Evolutionary conservation across 192 early-diverging fungal genomes (phyloP).

Genomic region (Dimargaris xerosporica): DNA sequence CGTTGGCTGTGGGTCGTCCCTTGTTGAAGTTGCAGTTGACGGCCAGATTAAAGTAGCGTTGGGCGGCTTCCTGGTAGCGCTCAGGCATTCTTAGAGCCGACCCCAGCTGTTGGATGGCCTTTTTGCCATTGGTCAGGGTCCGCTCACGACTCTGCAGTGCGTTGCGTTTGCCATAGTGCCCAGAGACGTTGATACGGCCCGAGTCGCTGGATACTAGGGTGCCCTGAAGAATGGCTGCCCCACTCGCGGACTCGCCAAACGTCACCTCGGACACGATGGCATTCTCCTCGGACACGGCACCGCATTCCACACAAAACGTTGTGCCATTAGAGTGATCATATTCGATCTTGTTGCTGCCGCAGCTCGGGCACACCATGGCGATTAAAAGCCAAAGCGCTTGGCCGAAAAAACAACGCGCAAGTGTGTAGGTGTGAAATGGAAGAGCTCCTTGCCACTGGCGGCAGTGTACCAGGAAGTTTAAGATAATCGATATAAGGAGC

Average conservation of each 20-base stretch:
- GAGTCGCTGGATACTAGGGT: constrained; percentile 52
- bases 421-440: too few relatives aligned
- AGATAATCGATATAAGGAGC: too few relatives aligned
- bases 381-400: not conserved
- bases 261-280: constrained; percentile 82
- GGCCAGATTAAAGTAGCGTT: constrained; percentile 74
- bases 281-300: constrained; percentile 74
- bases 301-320: constrained; percentile 48
- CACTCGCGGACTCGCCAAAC: constrained; percentile 72
- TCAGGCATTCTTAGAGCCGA: constrained; percentile 54
- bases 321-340: constrained; percentile 54
- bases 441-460: too few relatives aligned
- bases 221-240: constrained; percentile 68
- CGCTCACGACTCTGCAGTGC: constrained; percentile 51
- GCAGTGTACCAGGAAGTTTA: too few relatives aligned
- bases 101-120: constrained; percentile 56
- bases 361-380: constrained; percentile 37
- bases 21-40: constrained; percentile 67
- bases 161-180: constrained; percentile 14
- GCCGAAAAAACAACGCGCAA: too few relatives aligned
- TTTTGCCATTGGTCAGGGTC: constrained; percentile 44
- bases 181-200: constrained; percentile 31
- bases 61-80: constrained; percentile 63
- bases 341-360: constrained; percentile 45
- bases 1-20: constrained; percentile 56